Percentiles rank a stretch among this genome's conserved stretches.
phyloP scores from a whole-genome alignment of 2,329 filamentous ascomycete species.

The Endocalyx cinctus region DNA sequence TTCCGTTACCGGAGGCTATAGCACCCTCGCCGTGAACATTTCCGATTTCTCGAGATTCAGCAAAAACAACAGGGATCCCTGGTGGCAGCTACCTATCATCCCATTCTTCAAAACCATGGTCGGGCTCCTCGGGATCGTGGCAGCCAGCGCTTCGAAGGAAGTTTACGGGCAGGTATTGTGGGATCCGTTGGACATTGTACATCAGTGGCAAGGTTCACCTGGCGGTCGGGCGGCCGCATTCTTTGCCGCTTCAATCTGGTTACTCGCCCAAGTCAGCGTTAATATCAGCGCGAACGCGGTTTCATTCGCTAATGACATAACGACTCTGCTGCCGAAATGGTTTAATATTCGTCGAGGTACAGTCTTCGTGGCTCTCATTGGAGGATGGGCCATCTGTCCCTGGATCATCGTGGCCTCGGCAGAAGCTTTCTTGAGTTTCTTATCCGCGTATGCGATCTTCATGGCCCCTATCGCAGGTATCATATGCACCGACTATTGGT shows the following conservation, averaged over 20 bases:
- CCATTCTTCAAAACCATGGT: constrained; percentile 43
- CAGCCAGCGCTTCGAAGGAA: constrained; percentile 39
- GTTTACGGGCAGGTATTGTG: constrained; percentile 42
- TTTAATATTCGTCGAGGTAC: constrained; percentile 28
- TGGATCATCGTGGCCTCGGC: constrained; percentile 31
- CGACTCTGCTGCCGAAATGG: constrained; percentile 25
- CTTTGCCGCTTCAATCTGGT: constrained; percentile 23
- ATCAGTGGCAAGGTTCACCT: constrained; percentile 29
- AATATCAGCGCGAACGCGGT: constrained; percentile 26
- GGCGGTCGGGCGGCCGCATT: constrained; percentile 28
- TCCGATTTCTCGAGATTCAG: constrained; percentile 32
- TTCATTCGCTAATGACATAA: constrained; percentile 26
- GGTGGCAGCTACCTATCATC: constrained; percentile 43
- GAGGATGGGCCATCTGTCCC: constrained; percentile 30
- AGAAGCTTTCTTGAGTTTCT: constrained; percentile 25
- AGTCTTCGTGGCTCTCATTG: constrained; percentile 24
- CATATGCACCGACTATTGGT: constrained; percentile 18
- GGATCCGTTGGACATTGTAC: constrained; percentile 45
- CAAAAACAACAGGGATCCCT: constrained; percentile 39
- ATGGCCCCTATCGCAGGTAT: constrained; percentile 26
- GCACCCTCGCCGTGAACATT: constrained; percentile 46
- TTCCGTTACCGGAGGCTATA: constrained; percentile 43
- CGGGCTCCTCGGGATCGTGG: constrained; percentile 42
- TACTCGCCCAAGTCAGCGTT: constrained; percentile 35
- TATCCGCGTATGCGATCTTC: constrained; percentile 30